Evolutionary conservation across 768 basidiomycete genomes (phyloP).

Genomic region (Chalciporus pseudorubinellus): DNA sequence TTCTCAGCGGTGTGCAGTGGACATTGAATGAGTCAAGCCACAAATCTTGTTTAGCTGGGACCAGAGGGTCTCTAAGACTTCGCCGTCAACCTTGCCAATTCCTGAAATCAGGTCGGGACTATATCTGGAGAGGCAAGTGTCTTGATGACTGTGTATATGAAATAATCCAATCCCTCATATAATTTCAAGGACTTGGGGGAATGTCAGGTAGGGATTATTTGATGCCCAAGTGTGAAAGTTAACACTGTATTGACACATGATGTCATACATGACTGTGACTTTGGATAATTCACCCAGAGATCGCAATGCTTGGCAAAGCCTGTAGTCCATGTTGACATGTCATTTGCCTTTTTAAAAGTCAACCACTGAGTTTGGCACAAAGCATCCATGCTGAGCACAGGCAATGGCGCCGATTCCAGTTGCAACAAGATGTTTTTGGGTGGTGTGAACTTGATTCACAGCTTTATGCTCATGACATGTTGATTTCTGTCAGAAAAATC

Average conservation of each 20-base stretch:
- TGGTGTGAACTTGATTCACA: not conserved
- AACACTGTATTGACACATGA: constrained; percentile 13
- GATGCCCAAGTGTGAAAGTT: not conserved
- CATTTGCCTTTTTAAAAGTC: constrained; percentile 27
- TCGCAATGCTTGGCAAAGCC: constrained; percentile 5
- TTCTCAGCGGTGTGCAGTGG: constrained; percentile 14
- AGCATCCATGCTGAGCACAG: constrained; percentile 5
- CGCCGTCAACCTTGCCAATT: constrained; percentile 24
- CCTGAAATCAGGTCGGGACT: constrained; percentile 26
- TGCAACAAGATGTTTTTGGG: not conserved
- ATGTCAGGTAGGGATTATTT: not conserved
- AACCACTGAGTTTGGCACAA: constrained; percentile 16
- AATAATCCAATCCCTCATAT: constrained; percentile 10
- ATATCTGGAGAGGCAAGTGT: constrained; percentile 22
- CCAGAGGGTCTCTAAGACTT: constrained; percentile 35
- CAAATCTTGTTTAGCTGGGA: constrained; percentile 23
- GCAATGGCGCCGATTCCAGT: constrained; percentile 1
- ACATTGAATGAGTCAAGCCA: not conserved
- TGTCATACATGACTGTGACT: constrained; percentile 9
- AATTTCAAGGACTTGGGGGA: not conserved
- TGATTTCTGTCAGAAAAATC: not conserved
- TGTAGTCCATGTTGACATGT: constrained; percentile 29
- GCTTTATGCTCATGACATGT: not conserved
- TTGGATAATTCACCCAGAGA: too few species aligned
- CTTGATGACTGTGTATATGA: constrained; percentile 30